Evolutionary conservation across 2,329 filamentous ascomycete genomes (phyloP).

Genomic region (Lachnellula hyalina): DNA sequence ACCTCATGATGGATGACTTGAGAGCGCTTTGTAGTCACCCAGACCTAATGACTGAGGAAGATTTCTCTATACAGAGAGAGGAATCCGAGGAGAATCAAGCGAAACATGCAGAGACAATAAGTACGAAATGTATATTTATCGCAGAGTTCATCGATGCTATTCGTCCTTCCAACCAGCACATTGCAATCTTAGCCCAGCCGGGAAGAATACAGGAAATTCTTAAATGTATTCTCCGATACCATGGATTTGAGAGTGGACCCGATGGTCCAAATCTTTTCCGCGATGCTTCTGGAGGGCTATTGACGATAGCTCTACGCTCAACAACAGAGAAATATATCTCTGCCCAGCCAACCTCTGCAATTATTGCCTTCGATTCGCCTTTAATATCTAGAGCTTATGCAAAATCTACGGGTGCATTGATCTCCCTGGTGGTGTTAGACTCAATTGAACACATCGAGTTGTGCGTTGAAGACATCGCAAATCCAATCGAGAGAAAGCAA

Average conservation of each 20-base stretch:
- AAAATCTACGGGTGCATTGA: conserved; percentile 13
- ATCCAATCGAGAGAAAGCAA: conserved; percentile 17
- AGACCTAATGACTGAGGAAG: conserved; percentile 42
- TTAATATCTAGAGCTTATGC: neutral
- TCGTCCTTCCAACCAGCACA: conserved; percentile 38
- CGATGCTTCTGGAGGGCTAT: conserved; percentile 14
- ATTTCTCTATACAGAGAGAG: conserved; percentile 34
- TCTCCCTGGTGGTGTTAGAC: conserved; percentile 24
- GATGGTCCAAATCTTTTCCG: conserved; percentile 27
- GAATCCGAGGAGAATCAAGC: conserved; percentile 38
- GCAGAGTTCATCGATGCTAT: conserved; percentile 48
- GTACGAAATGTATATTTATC: conserved; percentile 56
- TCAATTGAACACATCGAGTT: conserved; percentile 31
- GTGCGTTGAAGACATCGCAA: conserved; percentile 18
- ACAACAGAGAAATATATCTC: conserved; percentile 11
- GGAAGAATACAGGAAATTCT: conserved; percentile 48
- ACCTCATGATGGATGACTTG: conserved; percentile 46
- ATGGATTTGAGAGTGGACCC: conserved; percentile 32
- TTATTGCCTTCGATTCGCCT: conserved; percentile 6
- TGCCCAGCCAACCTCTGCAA: conserved; percentile 12
- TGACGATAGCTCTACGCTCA: conserved; percentile 24
- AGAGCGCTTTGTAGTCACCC: conserved; percentile 54
- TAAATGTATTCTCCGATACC: conserved; percentile 41
- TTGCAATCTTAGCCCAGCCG: conserved; percentile 50
- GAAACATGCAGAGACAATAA: conserved; percentile 51